A percentile compares a stretch with the other conserved stretches of the same genome.
phyloP scores from a whole-genome alignment of 2,329 filamentous ascomycete species.

The Acephala macrosclerotiorum region DNA sequence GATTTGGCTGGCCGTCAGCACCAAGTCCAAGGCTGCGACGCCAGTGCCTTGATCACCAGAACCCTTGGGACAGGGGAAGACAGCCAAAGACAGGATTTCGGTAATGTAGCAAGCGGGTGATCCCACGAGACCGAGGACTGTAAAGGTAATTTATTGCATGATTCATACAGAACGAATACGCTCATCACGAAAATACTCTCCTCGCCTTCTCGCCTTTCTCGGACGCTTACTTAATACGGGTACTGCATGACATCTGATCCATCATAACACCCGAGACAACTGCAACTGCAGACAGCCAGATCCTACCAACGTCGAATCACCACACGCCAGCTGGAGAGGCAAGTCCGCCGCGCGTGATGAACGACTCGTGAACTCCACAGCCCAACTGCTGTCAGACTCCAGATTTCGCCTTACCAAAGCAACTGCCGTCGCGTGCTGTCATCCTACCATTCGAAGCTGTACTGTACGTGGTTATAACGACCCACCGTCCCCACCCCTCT shows the following conservation, averaged over 20 bases:
- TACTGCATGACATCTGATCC: slow-evolving; percentile 8
- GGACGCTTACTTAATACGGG: not conserved
- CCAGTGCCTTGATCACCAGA: slow-evolving; percentile 1
- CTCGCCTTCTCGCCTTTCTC: not conserved
- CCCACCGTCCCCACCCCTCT: not conserved
- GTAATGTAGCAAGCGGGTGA: not conserved
- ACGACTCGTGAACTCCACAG: slow-evolving; percentile 11
- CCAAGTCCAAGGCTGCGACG: not conserved
- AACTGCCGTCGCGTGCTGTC: not conserved
- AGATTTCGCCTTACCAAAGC: not conserved
- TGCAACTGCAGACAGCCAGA: not conserved
- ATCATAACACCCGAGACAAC: not conserved
- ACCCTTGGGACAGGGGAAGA: not conserved
- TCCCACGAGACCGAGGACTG: not conserved
- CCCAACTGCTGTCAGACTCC: not conserved
- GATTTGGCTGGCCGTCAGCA: not conserved
- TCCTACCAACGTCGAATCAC: not conserved
- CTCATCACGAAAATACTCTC: not conserved
- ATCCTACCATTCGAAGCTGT: not conserved
- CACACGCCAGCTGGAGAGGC: not conserved
- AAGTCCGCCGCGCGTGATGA: slow-evolving; percentile 1
- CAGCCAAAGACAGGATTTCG: not conserved
- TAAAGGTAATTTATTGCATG: not conserved
- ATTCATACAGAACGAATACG: not conserved
- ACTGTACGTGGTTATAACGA: not conserved